A percentile compares a stretch with the other conserved stretches of the same genome.
Conservation (phyloP, 148 eudicot species). For the Salicornia ramosissima region DNA sequence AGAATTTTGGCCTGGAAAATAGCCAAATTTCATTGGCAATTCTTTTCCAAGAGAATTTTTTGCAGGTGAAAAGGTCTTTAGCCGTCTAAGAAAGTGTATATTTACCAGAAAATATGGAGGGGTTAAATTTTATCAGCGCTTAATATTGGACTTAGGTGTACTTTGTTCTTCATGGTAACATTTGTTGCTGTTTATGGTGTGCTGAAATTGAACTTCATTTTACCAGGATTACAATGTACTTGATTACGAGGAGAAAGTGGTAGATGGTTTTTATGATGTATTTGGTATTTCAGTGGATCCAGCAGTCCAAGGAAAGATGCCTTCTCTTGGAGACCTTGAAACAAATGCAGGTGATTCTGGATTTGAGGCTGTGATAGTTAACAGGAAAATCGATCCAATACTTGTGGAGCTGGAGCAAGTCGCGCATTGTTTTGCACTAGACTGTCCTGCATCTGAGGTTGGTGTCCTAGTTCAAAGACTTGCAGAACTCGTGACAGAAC, state of each 20-base stretch:
- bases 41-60: not conserved
- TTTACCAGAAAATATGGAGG: not conserved
- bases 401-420: slow-evolving; percentile 90
- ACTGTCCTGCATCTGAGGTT: slow-evolving; percentile 57
- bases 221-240: slow-evolving; percentile 79
- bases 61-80: not conserved
- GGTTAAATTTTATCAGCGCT: not conserved
- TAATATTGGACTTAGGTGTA: not conserved
- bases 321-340: slow-evolving; percentile 81
- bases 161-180: not conserved
- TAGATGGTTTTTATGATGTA: slow-evolving; percentile 94
- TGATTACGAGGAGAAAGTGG: slow-evolving; percentile 88
- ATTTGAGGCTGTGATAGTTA: slow-evolving; percentile 83
- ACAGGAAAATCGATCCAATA: slow-evolving; percentile 70
- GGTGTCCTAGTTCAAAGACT: slow-evolving; percentile 65
- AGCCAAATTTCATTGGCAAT: not conserved
- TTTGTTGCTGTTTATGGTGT: slow-evolving; percentile 1
- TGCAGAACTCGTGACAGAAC: slow-evolving; percentile 86
- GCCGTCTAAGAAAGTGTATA: not conserved
- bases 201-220: slow-evolving; percentile 18
- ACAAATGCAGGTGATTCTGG: slow-evolving; percentile 61
- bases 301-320: slow-evolving; percentile 66
- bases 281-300: slow-evolving; percentile 65
- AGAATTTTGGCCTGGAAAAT: not conserved
- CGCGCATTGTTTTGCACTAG: slow-evolving; percentile 74